Evolutionary conservation across 768 basidiomycete genomes (phyloP).

Genomic region (Lactarius evosmus): DNA sequence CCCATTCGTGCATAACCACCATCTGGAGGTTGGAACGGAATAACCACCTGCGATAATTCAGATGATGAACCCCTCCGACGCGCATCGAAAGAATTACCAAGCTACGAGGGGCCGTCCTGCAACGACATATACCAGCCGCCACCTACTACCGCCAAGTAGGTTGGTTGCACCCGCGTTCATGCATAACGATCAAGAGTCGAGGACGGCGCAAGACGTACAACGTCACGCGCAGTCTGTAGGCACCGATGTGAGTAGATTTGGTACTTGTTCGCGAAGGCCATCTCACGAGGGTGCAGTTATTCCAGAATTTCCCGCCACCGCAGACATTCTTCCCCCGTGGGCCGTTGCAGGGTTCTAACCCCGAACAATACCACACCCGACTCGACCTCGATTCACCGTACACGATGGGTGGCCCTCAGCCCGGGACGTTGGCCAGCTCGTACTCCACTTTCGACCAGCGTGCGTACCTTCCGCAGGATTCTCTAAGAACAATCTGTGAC

Average conservation of each 20-base stretch:
- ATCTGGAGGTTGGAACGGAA: not conserved
- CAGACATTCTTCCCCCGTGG: not conserved
- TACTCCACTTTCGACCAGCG: not conserved
- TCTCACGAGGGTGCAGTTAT: not conserved
- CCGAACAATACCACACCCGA: conserved; percentile 2
- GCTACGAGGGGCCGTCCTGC: not conserved
- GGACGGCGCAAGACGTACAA: not conserved
- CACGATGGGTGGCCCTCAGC: not conserved
- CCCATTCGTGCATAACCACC: not conserved
- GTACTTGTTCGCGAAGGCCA: not conserved
- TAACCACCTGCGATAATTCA: not conserved
- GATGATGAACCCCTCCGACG: conserved; percentile 6
- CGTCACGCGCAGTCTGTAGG: not conserved
- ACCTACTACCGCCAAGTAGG: not conserved
- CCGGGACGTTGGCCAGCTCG: not conserved
- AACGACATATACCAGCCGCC: not conserved
- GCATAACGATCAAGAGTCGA: not conserved
- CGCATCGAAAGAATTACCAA: not conserved
- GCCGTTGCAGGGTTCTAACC: not conserved
- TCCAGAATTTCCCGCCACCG: not conserved
- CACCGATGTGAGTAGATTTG: not conserved
- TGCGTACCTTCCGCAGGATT: not conserved
- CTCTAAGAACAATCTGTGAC: not conserved
- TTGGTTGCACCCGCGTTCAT: not conserved
- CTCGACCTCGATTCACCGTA: not conserved